Evolutionary conservation across 2,329 filamentous ascomycete genomes (phyloP).

Genomic region (Cladosporium halotolerans): DNA sequence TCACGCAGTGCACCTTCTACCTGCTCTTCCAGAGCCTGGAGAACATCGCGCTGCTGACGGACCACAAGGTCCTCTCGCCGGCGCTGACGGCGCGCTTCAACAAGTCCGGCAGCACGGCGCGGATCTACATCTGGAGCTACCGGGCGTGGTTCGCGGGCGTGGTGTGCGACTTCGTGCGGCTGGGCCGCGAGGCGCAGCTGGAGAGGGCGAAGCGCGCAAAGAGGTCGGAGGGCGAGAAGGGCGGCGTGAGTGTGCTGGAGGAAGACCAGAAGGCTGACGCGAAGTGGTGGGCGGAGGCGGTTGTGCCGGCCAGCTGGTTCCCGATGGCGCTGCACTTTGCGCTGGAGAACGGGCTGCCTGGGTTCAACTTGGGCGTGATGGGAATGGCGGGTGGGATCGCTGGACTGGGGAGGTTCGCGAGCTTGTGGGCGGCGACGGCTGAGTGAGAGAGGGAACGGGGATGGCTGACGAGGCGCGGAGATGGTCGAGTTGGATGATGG

Average conservation of each 20-base stretch:
- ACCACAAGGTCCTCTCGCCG: conserved; percentile 34
- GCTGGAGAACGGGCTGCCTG: conserved; percentile 34
- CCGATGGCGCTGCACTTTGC: conserved; percentile 40
- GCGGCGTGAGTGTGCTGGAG: conserved; percentile 23
- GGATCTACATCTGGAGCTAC: conserved; percentile 37
- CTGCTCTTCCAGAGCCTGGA: conserved; percentile 39
- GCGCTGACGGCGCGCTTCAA: conserved; percentile 31
- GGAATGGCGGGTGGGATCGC: conserved; percentile 37
- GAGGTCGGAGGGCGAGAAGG: conserved; percentile 21
- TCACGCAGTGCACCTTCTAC: conserved; percentile 38
- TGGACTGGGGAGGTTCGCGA: conserved; percentile 29
- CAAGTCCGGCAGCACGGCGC: conserved; percentile 28
- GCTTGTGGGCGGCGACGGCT: conserved; percentile 30
- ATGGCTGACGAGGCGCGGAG: neutral
- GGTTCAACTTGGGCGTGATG: conserved; percentile 41
- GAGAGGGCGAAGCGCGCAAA: conserved; percentile 30
- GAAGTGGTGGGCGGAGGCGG: conserved; percentile 39
- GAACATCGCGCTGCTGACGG: conserved; percentile 39
- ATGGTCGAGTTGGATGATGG: neutral
- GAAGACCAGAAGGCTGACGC: conserved; percentile 35
- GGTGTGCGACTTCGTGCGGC: conserved; percentile 38
- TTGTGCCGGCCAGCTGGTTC: conserved; percentile 39
- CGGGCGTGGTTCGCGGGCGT: conserved; percentile 40
- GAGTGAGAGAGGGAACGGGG: neutral
- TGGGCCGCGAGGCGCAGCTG: conserved; percentile 38